A percentile compares a stretch with the other conserved stretches of the same genome.
phyloP scores from a whole-genome alignment of 1,284 basidiomycete genomes.

The Vanrija pseudolonga region DNA sequence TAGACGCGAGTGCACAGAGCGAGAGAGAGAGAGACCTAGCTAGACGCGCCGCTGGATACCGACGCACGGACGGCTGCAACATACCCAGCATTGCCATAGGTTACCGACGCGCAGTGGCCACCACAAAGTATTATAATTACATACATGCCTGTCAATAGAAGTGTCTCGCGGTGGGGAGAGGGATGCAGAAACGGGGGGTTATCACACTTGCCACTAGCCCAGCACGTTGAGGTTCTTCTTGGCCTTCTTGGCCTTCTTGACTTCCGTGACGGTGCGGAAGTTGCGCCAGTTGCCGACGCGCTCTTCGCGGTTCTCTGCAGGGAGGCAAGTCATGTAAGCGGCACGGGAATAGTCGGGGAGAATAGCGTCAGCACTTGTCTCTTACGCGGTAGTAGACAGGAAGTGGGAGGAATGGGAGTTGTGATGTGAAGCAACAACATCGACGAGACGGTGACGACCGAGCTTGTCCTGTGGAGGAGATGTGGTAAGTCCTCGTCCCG shows the following conservation, averaged over 20 bases:
- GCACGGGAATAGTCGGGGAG: neutral
- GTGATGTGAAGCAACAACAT: neutral
- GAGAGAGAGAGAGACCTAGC: no score
- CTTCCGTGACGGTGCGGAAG: constrained; percentile 31
- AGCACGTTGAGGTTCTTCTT: constrained; percentile 44
- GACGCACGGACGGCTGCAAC: neutral
- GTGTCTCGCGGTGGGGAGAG: neutral
- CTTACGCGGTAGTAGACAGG: constrained; percentile 2
- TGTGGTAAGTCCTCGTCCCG: constrained; percentile 6
- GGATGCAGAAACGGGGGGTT: no score
- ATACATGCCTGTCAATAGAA: neutral
- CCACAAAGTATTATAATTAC: neutral
- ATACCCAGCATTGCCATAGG: neutral
- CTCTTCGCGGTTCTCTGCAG: constrained; percentile 40
- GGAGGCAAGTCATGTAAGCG: neutral
- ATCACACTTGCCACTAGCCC: constrained; percentile 23
- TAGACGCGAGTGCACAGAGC: neutral
- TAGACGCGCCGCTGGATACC: neutral
- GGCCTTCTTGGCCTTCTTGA: constrained; percentile 39
- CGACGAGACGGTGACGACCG: neutral
- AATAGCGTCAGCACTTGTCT: constrained; percentile 28
- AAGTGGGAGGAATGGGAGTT: neutral
- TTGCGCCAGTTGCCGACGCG: constrained; percentile 45
- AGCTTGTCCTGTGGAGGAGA: neutral
- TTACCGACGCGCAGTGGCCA: no score